Conservation (phyloP, 768 basidiomycete species). For the Leccinellum albellum region DNA sequence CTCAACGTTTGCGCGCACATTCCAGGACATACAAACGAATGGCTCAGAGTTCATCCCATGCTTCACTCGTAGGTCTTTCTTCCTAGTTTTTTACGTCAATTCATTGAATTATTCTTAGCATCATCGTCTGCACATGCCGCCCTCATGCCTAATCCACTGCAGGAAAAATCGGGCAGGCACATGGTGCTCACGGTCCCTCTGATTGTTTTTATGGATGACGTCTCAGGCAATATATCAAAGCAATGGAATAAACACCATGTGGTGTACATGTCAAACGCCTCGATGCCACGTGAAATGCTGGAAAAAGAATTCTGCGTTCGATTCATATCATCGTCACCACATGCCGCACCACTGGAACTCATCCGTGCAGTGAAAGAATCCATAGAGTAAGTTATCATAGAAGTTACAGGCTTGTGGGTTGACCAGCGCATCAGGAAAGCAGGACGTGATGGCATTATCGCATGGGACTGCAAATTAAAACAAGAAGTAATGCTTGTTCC, state of each 20-base stretch:
- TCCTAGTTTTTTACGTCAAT: no score
- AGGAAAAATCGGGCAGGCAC: conserved; percentile 11
- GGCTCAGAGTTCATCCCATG: neutral
- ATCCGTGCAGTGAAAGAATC: conserved; percentile 27
- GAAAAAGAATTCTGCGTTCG: conserved; percentile 31
- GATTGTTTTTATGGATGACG: conserved; percentile 35
- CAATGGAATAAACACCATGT: conserved; percentile 38
- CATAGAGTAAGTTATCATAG: neutral
- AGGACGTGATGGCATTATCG: neutral
- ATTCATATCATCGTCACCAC: conserved; percentile 32
- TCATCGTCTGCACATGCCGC: no score
- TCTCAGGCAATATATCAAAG: conserved; percentile 34
- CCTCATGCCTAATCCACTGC: conserved; percentile 20
- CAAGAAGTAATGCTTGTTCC: conserved; percentile 10
- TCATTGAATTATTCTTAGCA: no score
- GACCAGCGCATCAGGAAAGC: conserved; percentile 1
- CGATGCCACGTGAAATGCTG: conserved; percentile 25
- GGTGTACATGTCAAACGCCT: conserved; percentile 32
- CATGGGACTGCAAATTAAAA: neutral
- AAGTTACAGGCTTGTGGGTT: neutral
- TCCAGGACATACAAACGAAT: neutral
- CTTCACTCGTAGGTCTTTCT: no score
- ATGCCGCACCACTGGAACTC: conserved; percentile 33
- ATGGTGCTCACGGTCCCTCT: conserved; percentile 23
- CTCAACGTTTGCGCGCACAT: conserved; percentile 7